A percentile compares a stretch with the other conserved stretches of the same genome.
Conservation (phyloP, 1,284 basidiomycete species). For the Ceratobasidium sp. region DNA sequence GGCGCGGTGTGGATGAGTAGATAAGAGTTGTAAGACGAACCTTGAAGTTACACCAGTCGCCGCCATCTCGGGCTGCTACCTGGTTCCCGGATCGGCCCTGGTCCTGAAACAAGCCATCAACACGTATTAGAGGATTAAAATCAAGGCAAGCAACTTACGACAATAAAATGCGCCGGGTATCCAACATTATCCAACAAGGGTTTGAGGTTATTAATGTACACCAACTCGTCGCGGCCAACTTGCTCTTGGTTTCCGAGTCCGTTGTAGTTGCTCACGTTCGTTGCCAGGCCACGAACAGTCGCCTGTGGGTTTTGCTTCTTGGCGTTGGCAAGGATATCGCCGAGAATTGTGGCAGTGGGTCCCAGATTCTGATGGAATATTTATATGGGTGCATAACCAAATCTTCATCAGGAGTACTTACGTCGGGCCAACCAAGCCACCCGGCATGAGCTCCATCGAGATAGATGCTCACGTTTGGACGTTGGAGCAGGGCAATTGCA, state of each 20-base stretch:
- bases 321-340: conserved; percentile 39
- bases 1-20: not conserved
- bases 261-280: conserved; percentile 44
- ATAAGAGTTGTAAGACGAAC: conserved; percentile 4
- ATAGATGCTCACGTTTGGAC: conserved; percentile 43
- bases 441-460: conserved; percentile 44
- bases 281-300: conserved; percentile 40
- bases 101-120: conserved; percentile 20
- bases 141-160: not conserved
- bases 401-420: conserved; percentile 9
- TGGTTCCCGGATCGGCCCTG: conserved; percentile 45
- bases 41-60: conserved; percentile 46
- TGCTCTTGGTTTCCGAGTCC: conserved; percentile 44
- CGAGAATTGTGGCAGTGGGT: conserved; percentile 43
- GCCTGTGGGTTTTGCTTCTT: conserved; percentile 38
- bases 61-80: conserved; percentile 42
- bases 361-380: conserved; percentile 36
- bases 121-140: not conserved
- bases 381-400: not conserved
- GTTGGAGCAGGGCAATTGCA: conserved; percentile 31
- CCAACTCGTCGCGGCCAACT: conserved; percentile 42
- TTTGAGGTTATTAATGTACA: conserved; percentile 42
- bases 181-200: conserved; percentile 37
- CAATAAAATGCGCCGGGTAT: conserved; percentile 43
- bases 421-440: conserved; percentile 44